Base-by-base conservation (phyloP, 2,329 filamentous ascomycete species). In the Aaosphaeria arxii region DNA sequence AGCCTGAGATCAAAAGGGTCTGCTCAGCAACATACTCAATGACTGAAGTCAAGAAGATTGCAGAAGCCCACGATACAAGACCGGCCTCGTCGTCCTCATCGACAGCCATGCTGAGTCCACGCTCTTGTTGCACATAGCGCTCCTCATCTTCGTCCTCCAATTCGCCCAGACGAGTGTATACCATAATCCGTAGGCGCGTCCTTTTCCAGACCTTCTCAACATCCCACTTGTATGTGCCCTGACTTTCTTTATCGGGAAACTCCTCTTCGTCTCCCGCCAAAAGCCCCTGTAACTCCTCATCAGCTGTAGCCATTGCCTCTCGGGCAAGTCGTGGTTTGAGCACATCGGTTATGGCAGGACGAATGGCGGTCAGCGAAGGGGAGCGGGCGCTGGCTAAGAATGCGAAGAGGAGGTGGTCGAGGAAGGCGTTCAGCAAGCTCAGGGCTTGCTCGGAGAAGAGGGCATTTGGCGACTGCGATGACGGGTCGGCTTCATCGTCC, bases 81-180 rank as follows among this genome's bases (percentile, higher is more conserved):
- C 73, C 73, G 6, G 66, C 62, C 43, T 71, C 67, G 30, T 68
- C 68, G 40, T 67, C 62, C 2, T 61, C 60, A 46, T 63, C 63
- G 1, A 66, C 60, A 48, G 70, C 87, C 42, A 85, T 79, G 48
- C 86, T 86, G 31, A 78, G 69, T 45, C 77, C 73, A 51, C 72
- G 75, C 56, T 94, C 90, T 60, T 90, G 84, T 55, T 91, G 85
- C 66, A 95, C 88, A 63, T 89, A 89, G 44, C 85, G 84, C 64
- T 96, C 92, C 69, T 97, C 94, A 56, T 99, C 94, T 57, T 97
- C 91, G 72, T 99, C 94, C 70, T 99, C 95, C 80, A 99, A 85
- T 64, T 99, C 92, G 40, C 94, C 94, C 5, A 99, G 77, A 6
- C 94, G 91, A 6, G 91, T 97, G 69, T 97, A 97, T 24, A 99